Conservation (phyloP, 2,329 filamentous ascomycete genomes). For the Alternaria triticina region DNA sequence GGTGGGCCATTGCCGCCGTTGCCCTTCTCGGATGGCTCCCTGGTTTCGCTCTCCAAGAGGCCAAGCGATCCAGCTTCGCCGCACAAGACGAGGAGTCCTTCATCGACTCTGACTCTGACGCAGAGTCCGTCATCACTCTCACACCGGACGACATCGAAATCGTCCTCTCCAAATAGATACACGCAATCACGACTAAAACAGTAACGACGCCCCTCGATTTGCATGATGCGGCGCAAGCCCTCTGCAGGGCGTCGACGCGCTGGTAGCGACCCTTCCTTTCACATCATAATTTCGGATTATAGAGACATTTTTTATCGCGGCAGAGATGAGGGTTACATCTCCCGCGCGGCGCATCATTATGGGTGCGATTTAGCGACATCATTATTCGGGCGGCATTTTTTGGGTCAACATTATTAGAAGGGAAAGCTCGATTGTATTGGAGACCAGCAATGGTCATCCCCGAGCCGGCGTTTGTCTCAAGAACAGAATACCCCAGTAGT, state of each 20-base stretch:
- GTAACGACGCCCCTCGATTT: constrained; percentile 19
- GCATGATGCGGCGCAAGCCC: constrained; percentile 4
- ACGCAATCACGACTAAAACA: constrained; percentile 21
- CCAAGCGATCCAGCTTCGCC: constrained; percentile 41
- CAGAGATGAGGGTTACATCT: not conserved
- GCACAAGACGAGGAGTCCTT: constrained; percentile 41
- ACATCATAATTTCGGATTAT: constrained; percentile 12
- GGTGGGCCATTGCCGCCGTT: constrained; percentile 87
- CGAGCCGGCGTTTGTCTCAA: constrained; percentile 34
- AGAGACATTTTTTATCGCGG: constrained; percentile 14
- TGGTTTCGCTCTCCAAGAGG: constrained; percentile 69
- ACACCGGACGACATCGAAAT: constrained; percentile 39
- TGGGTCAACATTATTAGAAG: constrained; percentile 25
- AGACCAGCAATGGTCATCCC: constrained; percentile 25
- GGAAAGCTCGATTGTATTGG: constrained; percentile 19
- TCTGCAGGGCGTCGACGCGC: constrained; percentile 10
- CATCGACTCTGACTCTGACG: constrained; percentile 37
- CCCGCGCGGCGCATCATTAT: constrained; percentile 20
- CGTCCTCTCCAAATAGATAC: constrained; percentile 38
- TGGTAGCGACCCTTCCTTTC: constrained; percentile 18
- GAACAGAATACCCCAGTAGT: constrained; percentile 34
- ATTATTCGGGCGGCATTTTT: constrained; percentile 16
- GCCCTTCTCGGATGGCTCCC: constrained; percentile 68
- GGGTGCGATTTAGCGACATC: constrained; percentile 15
- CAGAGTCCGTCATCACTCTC: constrained; percentile 43